These are phyloP conservation scores for Mycogone perniciosa DNA, from an alignment of 2,329 filamentous ascomycete species.

Conservation along the genomic window DNA sequence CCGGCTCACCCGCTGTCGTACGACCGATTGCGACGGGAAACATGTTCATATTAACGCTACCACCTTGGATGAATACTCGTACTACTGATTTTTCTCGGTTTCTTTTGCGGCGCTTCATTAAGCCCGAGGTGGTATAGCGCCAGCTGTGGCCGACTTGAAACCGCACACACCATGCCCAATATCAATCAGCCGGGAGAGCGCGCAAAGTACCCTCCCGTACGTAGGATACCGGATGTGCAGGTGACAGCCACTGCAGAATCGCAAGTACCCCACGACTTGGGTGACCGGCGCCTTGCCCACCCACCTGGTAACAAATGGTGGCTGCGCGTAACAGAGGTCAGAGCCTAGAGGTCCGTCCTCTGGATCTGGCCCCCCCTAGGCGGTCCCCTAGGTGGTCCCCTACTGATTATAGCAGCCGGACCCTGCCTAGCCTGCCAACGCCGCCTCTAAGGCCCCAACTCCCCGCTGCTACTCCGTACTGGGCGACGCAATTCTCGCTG, in stretches of 20 bases:
- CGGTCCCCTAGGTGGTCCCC: neutral
- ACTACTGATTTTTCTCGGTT: neutral
- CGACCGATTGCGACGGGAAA: too few species aligned
- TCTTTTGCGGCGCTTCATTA: slow-evolving; percentile 13
- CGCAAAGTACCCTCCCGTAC: too few species aligned
- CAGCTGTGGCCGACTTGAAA: slow-evolving; percentile 23
- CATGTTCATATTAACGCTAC: neutral
- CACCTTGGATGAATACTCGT: neutral
- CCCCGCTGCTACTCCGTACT: neutral
- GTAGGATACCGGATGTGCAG: too few species aligned
- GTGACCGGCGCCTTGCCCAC: too few species aligned
- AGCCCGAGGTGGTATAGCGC: slow-evolving; percentile 15
- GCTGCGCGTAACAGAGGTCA: too few species aligned
- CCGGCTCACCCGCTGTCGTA: too few species aligned
- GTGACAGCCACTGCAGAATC: too few species aligned
- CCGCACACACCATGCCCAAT: slow-evolving; percentile 15
- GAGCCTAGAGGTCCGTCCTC: neutral
- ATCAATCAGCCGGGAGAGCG: neutral
- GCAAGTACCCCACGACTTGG: too few species aligned
- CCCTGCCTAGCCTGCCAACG: neutral
- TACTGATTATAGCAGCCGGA: neutral
- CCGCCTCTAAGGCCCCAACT: too few species aligned
- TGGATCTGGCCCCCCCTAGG: neutral
- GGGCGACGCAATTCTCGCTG: neutral
- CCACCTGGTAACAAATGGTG: too few species aligned